Evolutionary conservation across 129 eudicot genomes (phyloP).

Genomic region (Apium graveolens): DNA sequence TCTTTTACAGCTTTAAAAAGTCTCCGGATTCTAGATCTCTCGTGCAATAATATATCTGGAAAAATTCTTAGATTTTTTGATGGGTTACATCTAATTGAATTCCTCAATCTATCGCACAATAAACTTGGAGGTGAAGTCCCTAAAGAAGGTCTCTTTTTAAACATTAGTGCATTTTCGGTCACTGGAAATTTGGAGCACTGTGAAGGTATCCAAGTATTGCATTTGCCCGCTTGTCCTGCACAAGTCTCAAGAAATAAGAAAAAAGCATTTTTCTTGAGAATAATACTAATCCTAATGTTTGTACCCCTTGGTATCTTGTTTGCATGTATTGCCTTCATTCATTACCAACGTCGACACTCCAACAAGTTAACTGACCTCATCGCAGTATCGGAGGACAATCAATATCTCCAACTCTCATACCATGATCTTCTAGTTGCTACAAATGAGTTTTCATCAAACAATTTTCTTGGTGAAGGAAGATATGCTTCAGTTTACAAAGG

Average conservation of each 20-base stretch:
- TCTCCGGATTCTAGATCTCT: background rate
- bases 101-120: background rate
- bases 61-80: background rate
- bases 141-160: background rate
- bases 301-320: background rate
- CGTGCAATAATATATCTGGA: background rate
- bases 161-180: background rate
- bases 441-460: background rate
- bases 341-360: background rate
- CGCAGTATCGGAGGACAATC: too few relatives aligned
- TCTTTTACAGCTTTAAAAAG: background rate
- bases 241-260: background rate
- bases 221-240: background rate
- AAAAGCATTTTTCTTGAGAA: background rate
- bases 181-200: background rate
- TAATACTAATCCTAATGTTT: background rate
- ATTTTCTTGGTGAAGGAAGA: slow-evolving; percentile 14
- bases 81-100: background rate
- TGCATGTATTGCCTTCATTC: background rate
- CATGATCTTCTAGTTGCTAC: slow-evolving; percentile 11
- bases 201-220: background rate
- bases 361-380: background rate
- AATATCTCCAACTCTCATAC: background rate
- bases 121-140: background rate
- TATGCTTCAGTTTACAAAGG: slow-evolving; percentile 18